A percentile compares a stretch with the other conserved stretches of the same genome.
phyloP scores from a whole-genome alignment of 306 rosid genomes.

The Rosa rugosa region DNA sequence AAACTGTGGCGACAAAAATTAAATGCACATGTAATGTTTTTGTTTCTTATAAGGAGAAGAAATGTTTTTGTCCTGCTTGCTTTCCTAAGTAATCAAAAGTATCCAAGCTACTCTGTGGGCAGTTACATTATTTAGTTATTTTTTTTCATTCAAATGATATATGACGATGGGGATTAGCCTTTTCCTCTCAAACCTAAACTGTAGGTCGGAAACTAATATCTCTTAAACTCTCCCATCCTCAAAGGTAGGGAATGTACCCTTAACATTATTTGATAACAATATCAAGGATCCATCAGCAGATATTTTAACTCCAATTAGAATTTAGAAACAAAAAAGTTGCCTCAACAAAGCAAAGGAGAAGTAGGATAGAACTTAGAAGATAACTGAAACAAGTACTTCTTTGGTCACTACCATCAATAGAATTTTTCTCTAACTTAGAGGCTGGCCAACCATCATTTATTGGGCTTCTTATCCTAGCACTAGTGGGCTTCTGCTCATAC shows the following conservation, averaged over 20 bases:
- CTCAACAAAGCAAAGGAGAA: neutral
- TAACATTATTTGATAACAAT: neutral
- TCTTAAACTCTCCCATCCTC: neutral
- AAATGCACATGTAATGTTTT: neutral
- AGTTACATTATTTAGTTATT: neutral
- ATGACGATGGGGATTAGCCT: neutral
- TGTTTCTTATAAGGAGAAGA: neutral
- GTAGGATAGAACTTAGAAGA: neutral
- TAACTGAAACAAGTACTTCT: neutral
- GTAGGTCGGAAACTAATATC: neutral
- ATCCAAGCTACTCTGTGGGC: neutral
- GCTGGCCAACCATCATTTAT: neutral
- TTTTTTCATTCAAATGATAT: neutral
- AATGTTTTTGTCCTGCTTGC: neutral
- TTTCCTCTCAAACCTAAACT: slow-evolving; percentile 5
- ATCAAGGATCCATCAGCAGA: neutral
- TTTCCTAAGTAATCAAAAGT: neutral
- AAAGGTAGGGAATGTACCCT: neutral
- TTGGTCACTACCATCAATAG: neutral
- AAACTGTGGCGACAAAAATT: neutral
- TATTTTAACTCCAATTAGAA: slow-evolving; percentile 18
- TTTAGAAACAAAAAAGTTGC: neutral
- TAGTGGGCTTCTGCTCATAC: neutral
- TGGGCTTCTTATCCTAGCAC: neutral
- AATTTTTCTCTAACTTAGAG: neutral